phyloP scores from a whole-genome alignment of 1,139 yeast species.

The Protomyces inundatus region DNA sequence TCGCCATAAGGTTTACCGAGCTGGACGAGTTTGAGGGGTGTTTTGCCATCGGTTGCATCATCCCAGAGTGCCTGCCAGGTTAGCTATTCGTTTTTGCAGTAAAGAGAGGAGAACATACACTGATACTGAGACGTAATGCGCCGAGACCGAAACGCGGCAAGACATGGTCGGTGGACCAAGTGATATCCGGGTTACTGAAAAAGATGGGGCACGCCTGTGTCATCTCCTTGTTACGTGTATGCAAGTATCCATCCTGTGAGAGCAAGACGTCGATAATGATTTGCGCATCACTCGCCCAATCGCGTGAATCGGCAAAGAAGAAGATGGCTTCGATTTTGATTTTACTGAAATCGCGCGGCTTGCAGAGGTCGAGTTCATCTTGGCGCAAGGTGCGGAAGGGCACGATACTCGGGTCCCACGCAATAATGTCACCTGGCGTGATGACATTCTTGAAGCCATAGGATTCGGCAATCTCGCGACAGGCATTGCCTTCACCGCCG shows the following conservation, averaged over 20 bases:
- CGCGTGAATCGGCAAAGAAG: slow-evolving; percentile 88
- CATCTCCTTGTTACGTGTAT: slow-evolving; percentile 61
- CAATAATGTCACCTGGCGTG: slow-evolving; percentile 68
- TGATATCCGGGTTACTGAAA: slow-evolving; percentile 83
- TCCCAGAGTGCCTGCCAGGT: slow-evolving; percentile 55
- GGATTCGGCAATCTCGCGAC: slow-evolving; percentile 32
- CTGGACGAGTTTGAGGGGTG: slow-evolving; percentile 64
- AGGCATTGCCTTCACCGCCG: slow-evolving; percentile 58
- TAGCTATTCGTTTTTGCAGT: background rate
- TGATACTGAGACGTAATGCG: slow-evolving; percentile 21
- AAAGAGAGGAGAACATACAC: background rate
- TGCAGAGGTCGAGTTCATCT: slow-evolving; percentile 50
- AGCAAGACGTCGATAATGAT: slow-evolving; percentile 70
- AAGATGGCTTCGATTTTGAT: slow-evolving; percentile 71
- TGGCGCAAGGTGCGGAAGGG: slow-evolving; percentile 62
- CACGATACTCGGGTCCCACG: slow-evolving; percentile 55
- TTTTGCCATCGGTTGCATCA: slow-evolving; percentile 51
- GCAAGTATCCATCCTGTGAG: slow-evolving; percentile 75
- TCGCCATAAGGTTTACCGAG: slow-evolving; percentile 61
- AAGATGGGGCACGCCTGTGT: slow-evolving; percentile 76
- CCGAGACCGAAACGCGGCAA: slow-evolving; percentile 85
- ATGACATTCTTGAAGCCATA: slow-evolving; percentile 72
- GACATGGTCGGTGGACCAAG: slow-evolving; percentile 82
- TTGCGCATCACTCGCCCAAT: slow-evolving; percentile 83
- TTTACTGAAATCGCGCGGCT: slow-evolving; percentile 63